These are phyloP conservation scores for Komagataella pseudopastoris DNA, from an alignment of 805 yeast genomes.

Conservation along the genomic window DNA sequence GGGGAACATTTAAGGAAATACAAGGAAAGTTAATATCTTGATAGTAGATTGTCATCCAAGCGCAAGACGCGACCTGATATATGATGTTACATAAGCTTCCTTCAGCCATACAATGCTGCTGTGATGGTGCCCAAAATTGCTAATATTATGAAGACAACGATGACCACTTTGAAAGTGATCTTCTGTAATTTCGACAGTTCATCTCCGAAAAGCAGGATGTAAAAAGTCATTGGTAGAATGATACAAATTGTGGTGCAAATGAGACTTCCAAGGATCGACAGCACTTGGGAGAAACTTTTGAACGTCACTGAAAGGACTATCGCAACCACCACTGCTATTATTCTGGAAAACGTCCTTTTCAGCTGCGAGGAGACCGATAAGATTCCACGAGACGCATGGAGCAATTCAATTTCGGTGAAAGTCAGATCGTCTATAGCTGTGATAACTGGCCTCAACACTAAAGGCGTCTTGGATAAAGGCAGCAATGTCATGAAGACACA, in stretches of 20 bases:
- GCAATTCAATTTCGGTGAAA: background rate
- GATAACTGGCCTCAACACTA: conserved; percentile 72
- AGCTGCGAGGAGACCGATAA: background rate
- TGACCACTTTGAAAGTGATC: conserved; percentile 25
- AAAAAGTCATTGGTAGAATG: conserved; percentile 64
- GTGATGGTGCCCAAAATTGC: conserved; percentile 53
- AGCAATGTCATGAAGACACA: conserved; percentile 66
- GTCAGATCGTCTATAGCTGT: conserved; percentile 40
- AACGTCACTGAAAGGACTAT: conserved; percentile 48
- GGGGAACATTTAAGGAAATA: background rate
- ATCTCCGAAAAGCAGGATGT: conserved; percentile 38
- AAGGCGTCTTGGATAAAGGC: conserved; percentile 76
- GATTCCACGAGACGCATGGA: conserved; percentile 3
- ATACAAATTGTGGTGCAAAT: conserved; percentile 71
- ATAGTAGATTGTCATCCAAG: background rate
- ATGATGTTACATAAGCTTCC: background rate
- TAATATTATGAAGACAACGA: conserved; percentile 28
- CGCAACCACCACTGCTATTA: conserved; percentile 40
- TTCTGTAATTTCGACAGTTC: conserved; percentile 27
- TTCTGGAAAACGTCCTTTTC: conserved; percentile 16
- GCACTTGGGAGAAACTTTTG: conserved; percentile 71
- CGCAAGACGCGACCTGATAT: background rate
- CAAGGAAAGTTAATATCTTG: background rate
- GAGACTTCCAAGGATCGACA: conserved; percentile 73
- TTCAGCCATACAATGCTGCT: conserved; percentile 14